These are phyloP conservation scores for Blastomyces percursus DNA, from an alignment of 2,329 filamentous ascomycete species.

Conservation along the genomic window DNA sequence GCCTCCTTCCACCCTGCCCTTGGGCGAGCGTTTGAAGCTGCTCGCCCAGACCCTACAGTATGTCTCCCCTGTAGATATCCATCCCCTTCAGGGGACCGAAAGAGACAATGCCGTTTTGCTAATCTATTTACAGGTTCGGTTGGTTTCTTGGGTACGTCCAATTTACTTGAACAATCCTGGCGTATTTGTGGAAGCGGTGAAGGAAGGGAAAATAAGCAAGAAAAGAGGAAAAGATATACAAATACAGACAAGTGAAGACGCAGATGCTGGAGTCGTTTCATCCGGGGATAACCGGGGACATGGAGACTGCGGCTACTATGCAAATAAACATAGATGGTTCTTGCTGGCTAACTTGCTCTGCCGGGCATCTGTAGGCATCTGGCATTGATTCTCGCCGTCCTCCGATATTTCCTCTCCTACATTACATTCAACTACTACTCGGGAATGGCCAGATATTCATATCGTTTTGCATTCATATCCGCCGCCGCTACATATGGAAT, in stretches of 20 bases:
- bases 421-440: slow-evolving; percentile 79
- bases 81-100: neutral
- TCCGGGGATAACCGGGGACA: neutral
- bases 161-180: slow-evolving; percentile 8
- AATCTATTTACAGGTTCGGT: slow-evolving; percentile 41
- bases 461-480: slow-evolving; percentile 80
- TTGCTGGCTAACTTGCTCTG: slow-evolving; percentile 1
- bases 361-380: slow-evolving; percentile 54
- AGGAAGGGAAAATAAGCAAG: neutral
- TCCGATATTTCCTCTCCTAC: slow-evolving; percentile 77
- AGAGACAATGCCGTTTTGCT: slow-evolving; percentile 5
- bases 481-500: slow-evolving; percentile 93
- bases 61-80: slow-evolving; percentile 42
- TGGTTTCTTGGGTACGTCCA: slow-evolving; percentile 69
- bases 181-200: neutral
- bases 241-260: neutral
- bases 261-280: neutral
- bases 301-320: neutral
- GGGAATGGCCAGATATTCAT: slow-evolving; percentile 66
- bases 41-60: slow-evolving; percentile 85
- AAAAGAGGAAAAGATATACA: neutral
- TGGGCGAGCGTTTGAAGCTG: slow-evolving; percentile 61
- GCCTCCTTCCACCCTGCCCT: slow-evolving; percentile 56
- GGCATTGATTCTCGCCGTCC: slow-evolving; percentile 67
- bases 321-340: slow-evolving; percentile 2